Base-by-base conservation (phyloP, 495 filamentous ascomycete genomes). In the Neurospora tetraspora region DNA sequence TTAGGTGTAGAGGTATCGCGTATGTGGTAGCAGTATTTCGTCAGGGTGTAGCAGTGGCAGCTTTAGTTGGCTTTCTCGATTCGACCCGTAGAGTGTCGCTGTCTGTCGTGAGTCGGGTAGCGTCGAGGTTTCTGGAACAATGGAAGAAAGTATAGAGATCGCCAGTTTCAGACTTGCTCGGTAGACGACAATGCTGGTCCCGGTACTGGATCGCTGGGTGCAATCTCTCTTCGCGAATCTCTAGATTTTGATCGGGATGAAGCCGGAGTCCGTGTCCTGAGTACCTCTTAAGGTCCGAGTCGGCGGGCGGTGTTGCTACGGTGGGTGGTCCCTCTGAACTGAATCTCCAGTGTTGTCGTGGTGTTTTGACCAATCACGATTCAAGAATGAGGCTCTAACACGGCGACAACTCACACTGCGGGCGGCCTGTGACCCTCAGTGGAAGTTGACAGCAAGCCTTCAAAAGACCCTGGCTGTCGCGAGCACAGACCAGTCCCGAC, bases 391-490 rank as follows among this genome's bases (percentile, higher is more conserved):
- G 53, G 53, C 53, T 61, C 53, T 61, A 61, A 34, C 53, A 34
- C 12, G 0, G 53, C 53, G 53, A 34, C 53, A 61, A 31, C 47
- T 61, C 47, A 16, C 2, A 6, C 47, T 4, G 5, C 23, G 23
- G 23, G 27, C 53, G 53, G 53, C 53, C 53, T 61, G 53, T 61
- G 53, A 27, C 45, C 31, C 31, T 34, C n/a, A 14, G 45, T 27
- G 34, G 34, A 71, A 65, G 45, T 71, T 68, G 71, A 72, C 71
- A 72, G 71, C 71, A 72, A 68, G 61, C 37, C 43, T 68, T 68
- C 47, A 72, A 72, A 61, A 61, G 53, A 61, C 53, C 53, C 53
- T 61, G 23, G 53, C 53, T 61, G 11, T 27, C 10, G 0, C 47
- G 47, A 27, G 47, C 47, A 59, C 47, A 59, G 47, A 59, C 47